Conservation (phyloP, 2,329 filamentous ascomycete species). For the Dactylonectria estremocensis region DNA sequence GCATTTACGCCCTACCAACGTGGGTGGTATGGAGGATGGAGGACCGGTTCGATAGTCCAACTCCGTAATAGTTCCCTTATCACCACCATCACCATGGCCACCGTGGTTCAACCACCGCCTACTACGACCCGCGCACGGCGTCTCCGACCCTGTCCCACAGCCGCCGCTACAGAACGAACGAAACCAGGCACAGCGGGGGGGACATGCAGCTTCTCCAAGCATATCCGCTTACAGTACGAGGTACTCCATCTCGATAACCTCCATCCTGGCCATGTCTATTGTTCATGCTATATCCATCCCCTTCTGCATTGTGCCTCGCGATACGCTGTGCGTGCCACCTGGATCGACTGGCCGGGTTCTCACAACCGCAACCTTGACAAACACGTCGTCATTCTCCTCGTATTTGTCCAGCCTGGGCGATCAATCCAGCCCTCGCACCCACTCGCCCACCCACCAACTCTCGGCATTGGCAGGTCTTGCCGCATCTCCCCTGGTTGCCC, state of each 20-base stretch:
- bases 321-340: conserved; percentile 22
- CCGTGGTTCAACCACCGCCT: conserved; percentile 31
- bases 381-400: conserved; percentile 40
- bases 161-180: conserved; percentile 21
- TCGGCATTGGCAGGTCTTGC: conserved; percentile 40
- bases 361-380: not conserved
- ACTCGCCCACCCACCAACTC: conserved; percentile 28
- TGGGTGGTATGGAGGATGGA: no score
- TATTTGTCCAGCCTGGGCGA: conserved; percentile 36
- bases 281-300: conserved; percentile 11
- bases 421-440: conserved; percentile 19
- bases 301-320: not conserved
- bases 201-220: conserved; percentile 18
- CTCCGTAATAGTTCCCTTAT: conserved; percentile 7
- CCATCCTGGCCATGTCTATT: conserved; percentile 13
- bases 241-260: conserved; percentile 3
- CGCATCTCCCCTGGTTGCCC: conserved; percentile 32
- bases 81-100: conserved; percentile 25
- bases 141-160: conserved; percentile 37
- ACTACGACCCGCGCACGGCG: conserved; percentile 36
- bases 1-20: not conserved
- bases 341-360: conserved; percentile 15
- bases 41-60: not conserved
- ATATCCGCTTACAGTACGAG: conserved; percentile 1
- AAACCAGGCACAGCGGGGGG: conserved; percentile 25